Conservation (phyloP, 2,329 filamentous ascomycete species). For the Chrysosporium queenslandicum region DNA sequence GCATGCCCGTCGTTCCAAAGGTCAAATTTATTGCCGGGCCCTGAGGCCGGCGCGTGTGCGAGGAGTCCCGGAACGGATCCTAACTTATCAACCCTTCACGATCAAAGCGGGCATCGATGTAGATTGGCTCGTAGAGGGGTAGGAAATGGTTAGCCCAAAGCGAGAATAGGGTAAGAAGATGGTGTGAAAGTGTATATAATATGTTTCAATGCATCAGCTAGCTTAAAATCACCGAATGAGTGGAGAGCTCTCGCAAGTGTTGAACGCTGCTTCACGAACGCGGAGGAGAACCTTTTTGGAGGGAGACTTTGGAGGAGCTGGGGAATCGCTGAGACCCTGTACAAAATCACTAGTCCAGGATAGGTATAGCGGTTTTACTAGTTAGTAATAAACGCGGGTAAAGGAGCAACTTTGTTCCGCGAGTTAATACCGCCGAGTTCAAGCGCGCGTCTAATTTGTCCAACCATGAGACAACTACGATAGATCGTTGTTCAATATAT, state of each 20-base stretch:
- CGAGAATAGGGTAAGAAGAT: neutral
- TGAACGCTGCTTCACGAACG: neutral
- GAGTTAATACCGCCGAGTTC: no score
- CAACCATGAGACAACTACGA: no score
- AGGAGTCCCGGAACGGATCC: neutral
- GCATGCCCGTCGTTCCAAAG: conserved; percentile 5
- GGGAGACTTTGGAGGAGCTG: neutral
- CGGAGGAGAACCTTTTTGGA: conserved; percentile 7
- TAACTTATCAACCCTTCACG: neutral
- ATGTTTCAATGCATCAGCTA: neutral
- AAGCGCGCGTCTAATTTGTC: neutral
- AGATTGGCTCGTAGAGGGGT: neutral
- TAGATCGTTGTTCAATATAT: neutral
- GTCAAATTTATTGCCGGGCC: conserved; percentile 15
- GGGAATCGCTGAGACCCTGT: conserved; percentile 12
- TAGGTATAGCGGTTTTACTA: neutral
- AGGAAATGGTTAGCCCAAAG: neutral
- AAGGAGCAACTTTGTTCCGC: neutral
- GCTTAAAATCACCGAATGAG: neutral
- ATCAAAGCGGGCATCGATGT: neutral
- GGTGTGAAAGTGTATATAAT: neutral
- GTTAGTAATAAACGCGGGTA: neutral
- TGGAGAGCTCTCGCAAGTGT: neutral
- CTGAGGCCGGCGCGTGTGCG: conserved; percentile 15
- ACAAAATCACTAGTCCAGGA: conserved; percentile 5